Conservation (phyloP, 257 asterid genomes). For the Solanum ossicruentum region DNA sequence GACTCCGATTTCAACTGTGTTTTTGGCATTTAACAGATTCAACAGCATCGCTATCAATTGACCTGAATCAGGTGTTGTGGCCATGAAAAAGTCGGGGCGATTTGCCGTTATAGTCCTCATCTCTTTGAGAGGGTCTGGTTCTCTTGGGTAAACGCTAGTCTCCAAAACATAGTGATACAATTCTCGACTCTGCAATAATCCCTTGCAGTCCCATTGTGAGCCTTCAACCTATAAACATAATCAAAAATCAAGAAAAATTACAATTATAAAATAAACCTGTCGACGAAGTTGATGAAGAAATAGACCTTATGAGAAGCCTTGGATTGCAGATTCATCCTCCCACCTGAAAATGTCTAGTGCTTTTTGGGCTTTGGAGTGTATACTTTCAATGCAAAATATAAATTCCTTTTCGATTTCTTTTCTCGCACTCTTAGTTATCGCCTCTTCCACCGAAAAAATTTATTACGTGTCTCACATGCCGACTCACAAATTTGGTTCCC, state of each 20-base stretch:
- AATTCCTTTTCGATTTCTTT: too few relatives aligned
- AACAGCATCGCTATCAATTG: conserved; percentile 7
- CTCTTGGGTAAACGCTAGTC: neutral
- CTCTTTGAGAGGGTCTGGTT: neutral
- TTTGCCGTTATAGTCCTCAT: neutral
- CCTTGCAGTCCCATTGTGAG: neutral
- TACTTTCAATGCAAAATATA: too few relatives aligned
- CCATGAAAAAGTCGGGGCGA: neutral
- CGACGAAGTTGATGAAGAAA: neutral
- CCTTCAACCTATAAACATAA: neutral
- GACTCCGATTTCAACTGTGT: conserved; percentile 17
- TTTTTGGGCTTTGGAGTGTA: neutral
- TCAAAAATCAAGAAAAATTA: neutral
- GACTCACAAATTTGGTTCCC: too few relatives aligned
- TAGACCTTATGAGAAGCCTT: neutral
- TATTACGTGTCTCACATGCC: too few relatives aligned
- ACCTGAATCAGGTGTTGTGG: conserved; percentile 19
- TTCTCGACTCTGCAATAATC: neutral
- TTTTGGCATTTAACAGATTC: conserved; percentile 8
- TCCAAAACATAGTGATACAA: neutral
- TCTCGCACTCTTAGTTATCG: too few relatives aligned
- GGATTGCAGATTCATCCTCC: neutral
- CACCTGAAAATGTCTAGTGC: neutral
- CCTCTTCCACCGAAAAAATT: too few relatives aligned
- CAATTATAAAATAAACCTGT: too few relatives aligned